Evolutionary conservation across 371 early-diverging fungal genomes (phyloP).

Genomic region (Syncephalastrum sp.): DNA sequence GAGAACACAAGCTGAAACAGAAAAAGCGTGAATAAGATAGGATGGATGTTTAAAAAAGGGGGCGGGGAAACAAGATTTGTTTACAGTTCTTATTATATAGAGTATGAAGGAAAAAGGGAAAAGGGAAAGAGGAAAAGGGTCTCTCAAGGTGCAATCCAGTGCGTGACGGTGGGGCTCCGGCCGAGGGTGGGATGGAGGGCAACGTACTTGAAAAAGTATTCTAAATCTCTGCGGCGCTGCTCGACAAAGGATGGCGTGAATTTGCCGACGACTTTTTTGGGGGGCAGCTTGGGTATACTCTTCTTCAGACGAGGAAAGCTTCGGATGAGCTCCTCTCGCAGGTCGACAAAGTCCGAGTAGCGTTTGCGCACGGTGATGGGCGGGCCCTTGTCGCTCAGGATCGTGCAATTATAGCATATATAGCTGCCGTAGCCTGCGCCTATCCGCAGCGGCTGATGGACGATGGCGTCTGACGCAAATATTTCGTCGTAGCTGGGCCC

Average conservation of each 20-base stretch:
- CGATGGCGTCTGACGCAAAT: constrained; percentile 52
- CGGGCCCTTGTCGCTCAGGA: constrained; percentile 45
- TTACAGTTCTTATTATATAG: too few relatives aligned
- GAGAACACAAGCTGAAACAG: too few relatives aligned
- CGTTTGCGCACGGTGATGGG: constrained; percentile 48
- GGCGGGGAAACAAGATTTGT: too few relatives aligned
- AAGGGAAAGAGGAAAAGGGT: background rate
- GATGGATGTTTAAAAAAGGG: too few relatives aligned
- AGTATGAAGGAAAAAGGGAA: background rate
- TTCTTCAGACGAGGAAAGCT: constrained; percentile 41
- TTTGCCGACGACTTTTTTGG: constrained; percentile 55
- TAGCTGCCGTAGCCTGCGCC: constrained; percentile 53
- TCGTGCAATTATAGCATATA: constrained; percentile 55
- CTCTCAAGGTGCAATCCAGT: constrained; percentile 47
- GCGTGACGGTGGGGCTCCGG: constrained; percentile 35
- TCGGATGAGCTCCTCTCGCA: constrained; percentile 40
- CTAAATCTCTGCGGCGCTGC: constrained; percentile 51
- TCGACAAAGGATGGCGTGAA: constrained; percentile 57
- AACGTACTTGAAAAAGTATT: constrained; percentile 57
- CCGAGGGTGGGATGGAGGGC: constrained; percentile 55
- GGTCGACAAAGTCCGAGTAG: constrained; percentile 58
- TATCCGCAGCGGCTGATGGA: constrained; percentile 49
- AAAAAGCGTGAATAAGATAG: too few relatives aligned
- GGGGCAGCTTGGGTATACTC: constrained; percentile 53
- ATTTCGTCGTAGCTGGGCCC: constrained; percentile 19